Evolutionary conservation across 179 eudicot species (phyloP).

Genomic region (Beta corolliflora): DNA sequence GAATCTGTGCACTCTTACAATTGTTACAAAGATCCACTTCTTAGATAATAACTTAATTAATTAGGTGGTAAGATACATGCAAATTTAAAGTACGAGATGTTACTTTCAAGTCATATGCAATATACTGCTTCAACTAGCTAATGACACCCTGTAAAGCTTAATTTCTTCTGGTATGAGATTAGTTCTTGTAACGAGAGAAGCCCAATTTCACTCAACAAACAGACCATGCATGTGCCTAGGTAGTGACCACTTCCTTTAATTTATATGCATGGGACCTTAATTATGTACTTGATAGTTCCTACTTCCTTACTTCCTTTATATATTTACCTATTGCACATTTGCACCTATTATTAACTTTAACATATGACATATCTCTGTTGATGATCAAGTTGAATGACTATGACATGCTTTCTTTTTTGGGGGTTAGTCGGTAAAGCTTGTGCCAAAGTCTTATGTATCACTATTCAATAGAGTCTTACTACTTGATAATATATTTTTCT

Average conservation of each 20-base stretch:
- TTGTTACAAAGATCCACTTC: no score
- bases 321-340: background rate
- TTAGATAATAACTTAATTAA: background rate
- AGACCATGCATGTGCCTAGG: constrained; percentile 15
- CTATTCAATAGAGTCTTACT: no score
- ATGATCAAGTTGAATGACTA: no score
- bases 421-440: no score
- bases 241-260: constrained; percentile 8
- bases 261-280: constrained; percentile 5
- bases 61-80: background rate
- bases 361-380: no score
- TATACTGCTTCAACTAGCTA: background rate
- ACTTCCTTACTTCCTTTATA: background rate
- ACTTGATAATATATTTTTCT: no score
- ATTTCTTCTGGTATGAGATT: constrained; percentile 1
- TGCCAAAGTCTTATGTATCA: no score
- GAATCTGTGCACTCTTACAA: no score
- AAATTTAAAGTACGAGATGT: constrained; percentile 2
- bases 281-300: background rate
- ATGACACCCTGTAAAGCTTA: constrained; percentile 10
- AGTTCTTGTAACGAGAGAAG: background rate
- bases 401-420: no score
- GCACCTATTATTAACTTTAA: no score
- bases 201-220: background rate
- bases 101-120: background rate